phyloP scores from a whole-genome alignment of 148 eudicot species.

The Salicornia ramosissima region DNA sequence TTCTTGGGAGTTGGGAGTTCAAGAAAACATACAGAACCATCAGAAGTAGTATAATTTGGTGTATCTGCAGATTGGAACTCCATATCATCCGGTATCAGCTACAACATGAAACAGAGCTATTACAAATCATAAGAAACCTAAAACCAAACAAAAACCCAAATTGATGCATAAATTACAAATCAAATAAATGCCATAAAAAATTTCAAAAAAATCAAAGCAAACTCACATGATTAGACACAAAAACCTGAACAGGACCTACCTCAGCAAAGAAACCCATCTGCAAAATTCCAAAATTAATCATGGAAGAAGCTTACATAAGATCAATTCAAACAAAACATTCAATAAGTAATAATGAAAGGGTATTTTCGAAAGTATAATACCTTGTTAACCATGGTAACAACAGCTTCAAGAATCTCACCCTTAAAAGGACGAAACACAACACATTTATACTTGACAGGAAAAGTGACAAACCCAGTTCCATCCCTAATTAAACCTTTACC shows the following conservation, averaged over 20 bases:
- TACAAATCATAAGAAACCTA: not conserved
- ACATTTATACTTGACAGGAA: slow-evolving; percentile 85
- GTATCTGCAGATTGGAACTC: slow-evolving; percentile 92
- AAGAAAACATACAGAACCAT: slow-evolving; percentile 72
- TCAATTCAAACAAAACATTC: not conserved
- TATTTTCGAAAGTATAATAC: slow-evolving; percentile 22
- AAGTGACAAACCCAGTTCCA: slow-evolving; percentile 91
- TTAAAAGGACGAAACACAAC: slow-evolving; percentile 95
- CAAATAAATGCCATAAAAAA: not conserved
- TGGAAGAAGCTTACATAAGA: not conserved
- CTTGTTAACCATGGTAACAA: slow-evolving; percentile 98
- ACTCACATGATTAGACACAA: slow-evolving; percentile 92
- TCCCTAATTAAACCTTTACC: slow-evolving; percentile 91
- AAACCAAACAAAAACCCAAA: not conserved
- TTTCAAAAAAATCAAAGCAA: not conserved
- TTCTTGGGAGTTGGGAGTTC: too few relatives aligned
- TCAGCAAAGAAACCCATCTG: slow-evolving; percentile 99
- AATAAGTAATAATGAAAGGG: not conserved
- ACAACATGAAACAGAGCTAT: not conserved
- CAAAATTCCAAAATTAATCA: slow-evolving; percentile 20
- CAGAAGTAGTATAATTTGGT: slow-evolving; percentile 86
- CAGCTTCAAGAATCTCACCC: slow-evolving; percentile 91
- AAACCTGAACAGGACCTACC: slow-evolving; percentile 94
- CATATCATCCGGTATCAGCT: slow-evolving; percentile 99
- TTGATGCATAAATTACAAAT: not conserved